phyloP scores from a whole-genome alignment of 1,139 yeast species.

The Suhomyces choctaworum region DNA sequence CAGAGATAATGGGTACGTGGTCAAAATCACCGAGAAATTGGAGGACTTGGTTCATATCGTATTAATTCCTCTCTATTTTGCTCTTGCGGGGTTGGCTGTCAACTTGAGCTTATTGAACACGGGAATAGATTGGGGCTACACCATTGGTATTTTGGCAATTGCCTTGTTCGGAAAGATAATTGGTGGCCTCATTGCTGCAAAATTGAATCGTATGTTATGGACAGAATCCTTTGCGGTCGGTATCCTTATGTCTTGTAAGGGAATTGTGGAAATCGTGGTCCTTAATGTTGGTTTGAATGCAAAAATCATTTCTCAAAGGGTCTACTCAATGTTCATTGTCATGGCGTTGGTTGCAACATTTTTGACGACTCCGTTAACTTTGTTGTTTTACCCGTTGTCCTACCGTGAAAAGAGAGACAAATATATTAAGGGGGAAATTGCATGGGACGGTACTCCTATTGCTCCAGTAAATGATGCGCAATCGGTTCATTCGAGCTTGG shows the following conservation, averaged over 20 bases:
- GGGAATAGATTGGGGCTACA: constrained; percentile 78
- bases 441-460: constrained; percentile 36
- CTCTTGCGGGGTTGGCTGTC: constrained; percentile 71
- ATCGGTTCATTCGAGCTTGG: not conserved
- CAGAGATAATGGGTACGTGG: constrained; percentile 70
- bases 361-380: constrained; percentile 70
- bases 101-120: constrained; percentile 60
- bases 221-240: constrained; percentile 77
- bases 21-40: constrained; percentile 66
- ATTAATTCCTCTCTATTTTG: constrained; percentile 74
- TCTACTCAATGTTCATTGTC: constrained; percentile 76
- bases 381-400: constrained; percentile 56
- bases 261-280: constrained; percentile 80
- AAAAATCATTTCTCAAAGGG: constrained; percentile 59
- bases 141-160: constrained; percentile 60
- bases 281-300: constrained; percentile 72
- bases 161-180: constrained; percentile 66
- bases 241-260: constrained; percentile 84
- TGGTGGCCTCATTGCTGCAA: constrained; percentile 69
- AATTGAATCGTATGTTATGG: constrained; percentile 60
- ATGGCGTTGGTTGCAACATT: constrained; percentile 80
- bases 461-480: not conserved
- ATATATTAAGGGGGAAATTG: constrained; percentile 40
- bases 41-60: constrained; percentile 74
- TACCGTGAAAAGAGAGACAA: constrained; percentile 55